A percentile compares a stretch with the other conserved stretches of the same genome.
phyloP scores from a whole-genome alignment of 2,329 filamentous ascomycete genomes.

The Phyllosticta ampelicida region DNA sequence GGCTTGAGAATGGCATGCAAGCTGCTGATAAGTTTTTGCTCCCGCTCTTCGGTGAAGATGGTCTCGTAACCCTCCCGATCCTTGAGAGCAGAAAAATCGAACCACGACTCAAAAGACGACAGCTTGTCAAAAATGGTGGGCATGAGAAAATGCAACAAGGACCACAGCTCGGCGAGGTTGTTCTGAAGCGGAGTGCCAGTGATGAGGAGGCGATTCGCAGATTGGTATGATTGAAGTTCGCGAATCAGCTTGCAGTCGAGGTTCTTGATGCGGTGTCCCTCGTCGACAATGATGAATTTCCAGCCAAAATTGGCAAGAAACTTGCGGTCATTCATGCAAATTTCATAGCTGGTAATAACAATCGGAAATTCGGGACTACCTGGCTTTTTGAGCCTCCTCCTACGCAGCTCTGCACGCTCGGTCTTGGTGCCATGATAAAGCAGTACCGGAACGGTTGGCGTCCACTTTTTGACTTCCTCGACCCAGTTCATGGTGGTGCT shows the following conservation, averaged over 20 bases:
- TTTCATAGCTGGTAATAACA: conserved; percentile 91
- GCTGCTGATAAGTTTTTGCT: conserved; percentile 69
- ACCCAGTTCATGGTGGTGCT: conserved; percentile 95
- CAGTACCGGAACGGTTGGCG: conserved; percentile 74
- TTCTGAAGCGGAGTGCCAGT: conserved; percentile 94
- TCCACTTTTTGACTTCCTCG: conserved; percentile 85
- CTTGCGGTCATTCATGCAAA: conserved; percentile 82
- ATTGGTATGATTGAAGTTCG: conserved; percentile 78
- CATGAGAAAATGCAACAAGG: conserved; percentile 81
- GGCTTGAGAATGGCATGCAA: conserved; percentile 91
- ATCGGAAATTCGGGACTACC: conserved; percentile 69
- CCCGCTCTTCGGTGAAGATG: conserved; percentile 67
- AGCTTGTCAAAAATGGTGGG: conserved; percentile 89
- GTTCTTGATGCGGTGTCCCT: conserved; percentile 96
- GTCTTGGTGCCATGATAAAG: conserved; percentile 81
- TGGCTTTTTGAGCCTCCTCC: conserved; percentile 58
- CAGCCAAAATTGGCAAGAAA: conserved; percentile 75
- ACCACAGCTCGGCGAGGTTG: conserved; percentile 91
- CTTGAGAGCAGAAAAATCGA: conserved; percentile 87
- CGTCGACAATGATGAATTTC: conserved; percentile 98
- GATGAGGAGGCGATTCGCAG: conserved; percentile 81
- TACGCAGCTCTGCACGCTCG: conserved; percentile 66
- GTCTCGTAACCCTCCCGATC: conserved; percentile 71
- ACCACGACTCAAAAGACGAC: conserved; percentile 90
- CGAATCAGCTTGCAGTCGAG: conserved; percentile 86